Evolutionary conservation across 441 rosid genomes (phyloP).

Genomic region (Dalechampia spathulata): DNA sequence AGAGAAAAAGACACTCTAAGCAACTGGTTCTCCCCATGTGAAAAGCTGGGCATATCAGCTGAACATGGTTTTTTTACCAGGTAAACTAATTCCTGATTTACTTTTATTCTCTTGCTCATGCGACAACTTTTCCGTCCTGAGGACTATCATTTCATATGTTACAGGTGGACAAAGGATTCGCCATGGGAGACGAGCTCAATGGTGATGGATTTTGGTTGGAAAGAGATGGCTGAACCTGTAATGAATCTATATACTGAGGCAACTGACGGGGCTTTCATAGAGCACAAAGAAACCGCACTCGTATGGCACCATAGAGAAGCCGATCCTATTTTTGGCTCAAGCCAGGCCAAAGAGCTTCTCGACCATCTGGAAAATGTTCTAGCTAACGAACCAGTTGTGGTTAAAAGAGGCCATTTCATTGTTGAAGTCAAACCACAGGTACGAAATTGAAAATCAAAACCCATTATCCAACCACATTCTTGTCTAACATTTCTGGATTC

Average conservation of each 20-base stretch:
- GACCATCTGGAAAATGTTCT: slow-evolving; percentile 78
- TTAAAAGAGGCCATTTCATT: slow-evolving; percentile 64
- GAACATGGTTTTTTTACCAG: slow-evolving; percentile 78
- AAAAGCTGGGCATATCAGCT: slow-evolving; percentile 58
- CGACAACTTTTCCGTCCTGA: not conserved
- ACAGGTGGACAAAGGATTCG: slow-evolving; percentile 51
- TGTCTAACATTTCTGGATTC: too few species aligned
- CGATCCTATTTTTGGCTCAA: slow-evolving; percentile 54
- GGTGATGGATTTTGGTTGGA: slow-evolving; percentile 45
- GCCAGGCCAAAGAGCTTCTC: slow-evolving; percentile 76
- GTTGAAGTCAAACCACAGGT: slow-evolving; percentile 93
- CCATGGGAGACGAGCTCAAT: slow-evolving; percentile 45
- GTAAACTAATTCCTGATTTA: slow-evolving; percentile 20
- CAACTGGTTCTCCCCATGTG: slow-evolving; percentile 66
- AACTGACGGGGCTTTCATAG: slow-evolving; percentile 75
- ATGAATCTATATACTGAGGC: slow-evolving; percentile 66
- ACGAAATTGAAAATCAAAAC: not conserved
- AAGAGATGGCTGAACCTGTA: slow-evolving; percentile 56
- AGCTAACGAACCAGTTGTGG: slow-evolving; percentile 77
- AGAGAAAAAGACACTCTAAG: slow-evolving; percentile 57
- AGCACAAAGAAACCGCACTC: slow-evolving; percentile 64
- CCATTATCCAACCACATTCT: too few species aligned
- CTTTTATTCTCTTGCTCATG: too few species aligned
- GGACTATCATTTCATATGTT: not conserved
- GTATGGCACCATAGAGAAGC: slow-evolving; percentile 81